Percentiles rank a stretch among this genome's conserved stretches.
Evolutionary conservation across 306 rosid genomes (phyloP).

Genomic region (Mucuna pruriens): DNA sequence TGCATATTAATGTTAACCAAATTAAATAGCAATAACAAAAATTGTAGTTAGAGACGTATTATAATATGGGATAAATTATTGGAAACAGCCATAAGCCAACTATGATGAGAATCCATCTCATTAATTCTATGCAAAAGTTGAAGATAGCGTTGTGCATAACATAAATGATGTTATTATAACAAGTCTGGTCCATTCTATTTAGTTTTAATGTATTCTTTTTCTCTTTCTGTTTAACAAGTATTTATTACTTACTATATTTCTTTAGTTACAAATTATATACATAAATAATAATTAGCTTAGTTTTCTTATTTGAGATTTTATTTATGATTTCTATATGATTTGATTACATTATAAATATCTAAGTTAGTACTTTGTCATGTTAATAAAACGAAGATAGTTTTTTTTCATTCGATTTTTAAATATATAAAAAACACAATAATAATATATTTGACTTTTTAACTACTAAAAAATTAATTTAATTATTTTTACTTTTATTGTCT

Average conservation of each 20-base stretch:
- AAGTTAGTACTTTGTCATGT: not conserved
- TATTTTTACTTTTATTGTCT: no score
- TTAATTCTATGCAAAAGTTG: slow-evolving; percentile 27
- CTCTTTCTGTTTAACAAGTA: not conserved
- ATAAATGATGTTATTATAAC: not conserved
- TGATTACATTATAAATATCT: no score
- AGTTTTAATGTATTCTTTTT: not conserved
- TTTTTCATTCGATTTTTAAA: not conserved
- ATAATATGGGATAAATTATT: slow-evolving; percentile 7
- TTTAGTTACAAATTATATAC: no score
- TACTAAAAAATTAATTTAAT: no score
- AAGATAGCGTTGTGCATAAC: slow-evolving; percentile 19
- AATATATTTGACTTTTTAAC: no score
- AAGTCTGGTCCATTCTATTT: not conserved
- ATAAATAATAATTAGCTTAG: no score
- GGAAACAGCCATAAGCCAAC: slow-evolving; percentile 46
- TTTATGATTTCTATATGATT: no score
- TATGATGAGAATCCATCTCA: slow-evolving; percentile 36
- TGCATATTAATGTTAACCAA: slow-evolving; percentile 10
- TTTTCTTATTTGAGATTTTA: no score
- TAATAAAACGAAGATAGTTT: not conserved
- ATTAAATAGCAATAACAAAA: slow-evolving; percentile 24
- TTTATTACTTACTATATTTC: no score
- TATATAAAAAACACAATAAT: not conserved
- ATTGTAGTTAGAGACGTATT: slow-evolving; percentile 5